A percentile compares a stretch with the other conserved stretches of the same genome.
Conservation (phyloP, 208 protist species). For the Trypanosoma vivax region DNA sequence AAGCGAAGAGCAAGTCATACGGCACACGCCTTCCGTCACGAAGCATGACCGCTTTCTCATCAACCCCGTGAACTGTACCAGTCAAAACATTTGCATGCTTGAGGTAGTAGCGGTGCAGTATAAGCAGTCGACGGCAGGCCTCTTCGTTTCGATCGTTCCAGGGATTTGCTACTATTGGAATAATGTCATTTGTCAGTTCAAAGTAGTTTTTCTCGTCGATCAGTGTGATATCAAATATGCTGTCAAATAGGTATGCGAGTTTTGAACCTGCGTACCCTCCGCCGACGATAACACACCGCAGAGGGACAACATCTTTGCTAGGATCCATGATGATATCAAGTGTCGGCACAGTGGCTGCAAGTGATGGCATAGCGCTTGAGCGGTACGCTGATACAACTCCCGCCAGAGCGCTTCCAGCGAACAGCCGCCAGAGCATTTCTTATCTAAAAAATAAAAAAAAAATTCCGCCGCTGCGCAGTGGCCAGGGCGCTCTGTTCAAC, state of each 20-base stretch:
- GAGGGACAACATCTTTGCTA: constrained; percentile 59
- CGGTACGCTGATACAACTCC: constrained; percentile 32
- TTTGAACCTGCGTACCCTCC: constrained; percentile 75
- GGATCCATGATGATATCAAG: constrained; percentile 75
- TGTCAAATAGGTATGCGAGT: constrained; percentile 78
- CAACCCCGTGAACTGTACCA: constrained; percentile 72
- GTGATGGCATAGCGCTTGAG: constrained; percentile 18
- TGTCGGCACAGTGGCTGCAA: constrained; percentile 51
- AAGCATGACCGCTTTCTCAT: constrained; percentile 50
- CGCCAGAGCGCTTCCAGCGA: constrained; percentile 29
- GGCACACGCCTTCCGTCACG: constrained; percentile 54
- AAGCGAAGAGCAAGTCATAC: constrained; percentile 78
- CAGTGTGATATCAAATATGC: constrained; percentile 77
- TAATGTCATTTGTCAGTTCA: constrained; percentile 81
- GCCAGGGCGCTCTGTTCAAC: too few species aligned
- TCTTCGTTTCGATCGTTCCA: constrained; percentile 60
- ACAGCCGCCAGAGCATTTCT: constrained; percentile 49
- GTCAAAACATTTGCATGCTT: constrained; percentile 78
- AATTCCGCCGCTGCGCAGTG: neutral
- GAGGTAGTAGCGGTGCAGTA: constrained; percentile 84
- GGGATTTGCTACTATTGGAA: constrained; percentile 55
- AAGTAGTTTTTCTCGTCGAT: constrained; percentile 89
- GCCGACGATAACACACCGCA: constrained; percentile 74
- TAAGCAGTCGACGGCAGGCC: constrained; percentile 64
- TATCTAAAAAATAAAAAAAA: constrained; percentile 8